Conservation (phyloP, 108 stramenopile species). For the Conticribra weissflogii region DNA sequence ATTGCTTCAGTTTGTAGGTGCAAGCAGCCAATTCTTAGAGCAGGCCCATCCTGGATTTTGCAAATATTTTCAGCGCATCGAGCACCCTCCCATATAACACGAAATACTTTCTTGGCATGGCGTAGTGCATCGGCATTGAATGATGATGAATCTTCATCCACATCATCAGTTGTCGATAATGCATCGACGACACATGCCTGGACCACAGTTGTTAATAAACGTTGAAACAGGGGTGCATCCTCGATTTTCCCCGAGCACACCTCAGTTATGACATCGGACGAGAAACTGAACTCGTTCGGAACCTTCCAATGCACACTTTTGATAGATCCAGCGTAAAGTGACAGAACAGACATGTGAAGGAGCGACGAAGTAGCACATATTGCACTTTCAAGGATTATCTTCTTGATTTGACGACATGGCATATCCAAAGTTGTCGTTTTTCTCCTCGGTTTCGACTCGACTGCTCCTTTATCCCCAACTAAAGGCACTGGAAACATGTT, state of each 20-base stretch:
- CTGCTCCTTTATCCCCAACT: not conserved
- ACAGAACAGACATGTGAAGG: conserved; percentile 23
- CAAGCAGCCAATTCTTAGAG: conserved; percentile 17
- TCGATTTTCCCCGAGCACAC: conserved; percentile 17
- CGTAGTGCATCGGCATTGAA: conserved; percentile 23
- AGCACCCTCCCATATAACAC: conserved; percentile 46
- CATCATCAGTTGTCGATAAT: not conserved
- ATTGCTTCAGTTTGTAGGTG: conserved; percentile 30
- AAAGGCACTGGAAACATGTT: conserved; percentile 16
- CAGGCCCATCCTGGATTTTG: conserved; percentile 2
- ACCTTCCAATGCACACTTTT: conserved; percentile 7
- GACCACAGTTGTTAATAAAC: conserved; percentile 19
- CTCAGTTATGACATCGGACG: conserved; percentile 12
- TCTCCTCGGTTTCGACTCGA: not conserved
- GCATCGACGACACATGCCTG: conserved; percentile 20
- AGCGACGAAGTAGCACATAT: conserved; percentile 30
- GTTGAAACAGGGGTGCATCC: conserved; percentile 21
- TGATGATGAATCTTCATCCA: not conserved
- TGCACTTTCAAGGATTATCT: conserved; percentile 34
- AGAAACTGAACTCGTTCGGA: conserved; percentile 39
- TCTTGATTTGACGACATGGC: conserved; percentile 29
- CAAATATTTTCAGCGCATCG: conserved; percentile 12
- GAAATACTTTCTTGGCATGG: conserved; percentile 37
- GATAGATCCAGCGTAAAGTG: conserved; percentile 4
- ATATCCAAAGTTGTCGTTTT: not conserved